Conservation (phyloP, 116 monocot species). For the Thalassia testudinum region DNA sequence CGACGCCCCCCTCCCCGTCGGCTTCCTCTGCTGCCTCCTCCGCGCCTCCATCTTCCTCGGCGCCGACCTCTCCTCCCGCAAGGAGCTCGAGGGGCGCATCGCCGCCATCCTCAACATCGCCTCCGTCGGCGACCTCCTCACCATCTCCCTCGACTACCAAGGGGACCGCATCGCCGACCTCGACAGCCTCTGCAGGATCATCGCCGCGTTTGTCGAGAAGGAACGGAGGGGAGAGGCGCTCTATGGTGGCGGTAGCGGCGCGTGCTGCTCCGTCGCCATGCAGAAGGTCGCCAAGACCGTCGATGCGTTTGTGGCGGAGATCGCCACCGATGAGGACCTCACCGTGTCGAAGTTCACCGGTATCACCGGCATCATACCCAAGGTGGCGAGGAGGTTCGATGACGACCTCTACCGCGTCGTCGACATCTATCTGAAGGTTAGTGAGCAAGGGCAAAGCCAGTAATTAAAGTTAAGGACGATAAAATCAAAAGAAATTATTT, state of each 20-base stretch:
- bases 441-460: neutral
- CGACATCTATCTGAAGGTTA: conserved; percentile 87
- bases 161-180: conserved; percentile 47
- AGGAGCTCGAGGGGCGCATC: conserved; percentile 47
- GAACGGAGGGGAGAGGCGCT: conserved; percentile 15
- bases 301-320: conserved; percentile 63
- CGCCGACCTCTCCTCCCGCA: conserved; percentile 19
- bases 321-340: conserved; percentile 68
- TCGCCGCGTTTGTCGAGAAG: conserved; percentile 48
- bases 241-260: conserved; percentile 14
- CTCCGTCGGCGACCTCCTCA: conserved; percentile 44
- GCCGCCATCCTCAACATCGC: conserved; percentile 42
- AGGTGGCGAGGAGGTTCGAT: conserved; percentile 51
- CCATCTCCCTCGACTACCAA: conserved; percentile 40
- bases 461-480: neutral
- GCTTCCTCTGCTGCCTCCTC: conserved; percentile 87
- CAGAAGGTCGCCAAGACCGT: conserved; percentile 56
- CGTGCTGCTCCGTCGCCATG: conserved; percentile 28
- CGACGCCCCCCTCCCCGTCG: conserved; percentile 29
- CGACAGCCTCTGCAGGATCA: conserved; percentile 44
- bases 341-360: conserved; percentile 68
- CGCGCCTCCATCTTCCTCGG: conserved; percentile 44
- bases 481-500: no score
- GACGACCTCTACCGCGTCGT: conserved; percentile 90
- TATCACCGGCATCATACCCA: conserved; percentile 55